Conservation (phyloP, 1,284 basidiomycete genomes). For the Macrocybe sp. region DNA sequence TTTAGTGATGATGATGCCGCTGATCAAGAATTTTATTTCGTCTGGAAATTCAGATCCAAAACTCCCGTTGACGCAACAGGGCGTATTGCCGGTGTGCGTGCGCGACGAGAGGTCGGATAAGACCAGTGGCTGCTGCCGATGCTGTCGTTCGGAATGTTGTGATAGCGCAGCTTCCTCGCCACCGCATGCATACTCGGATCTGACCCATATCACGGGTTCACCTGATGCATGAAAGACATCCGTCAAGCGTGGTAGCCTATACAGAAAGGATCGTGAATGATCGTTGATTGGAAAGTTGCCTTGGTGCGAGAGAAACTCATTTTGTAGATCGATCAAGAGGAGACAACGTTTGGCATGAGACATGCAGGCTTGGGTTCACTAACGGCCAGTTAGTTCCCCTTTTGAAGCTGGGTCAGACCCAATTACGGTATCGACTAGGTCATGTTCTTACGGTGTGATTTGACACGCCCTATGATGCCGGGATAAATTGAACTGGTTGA, state of each 20-base stretch:
- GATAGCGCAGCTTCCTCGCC: no score
- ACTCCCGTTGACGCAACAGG: slow-evolving; percentile 17
- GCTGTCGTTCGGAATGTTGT: no score
- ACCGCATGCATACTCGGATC: slow-evolving; percentile 9
- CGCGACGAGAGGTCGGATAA: slow-evolving; percentile 8
- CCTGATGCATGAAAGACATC: slow-evolving; percentile 11
- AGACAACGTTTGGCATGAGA: slow-evolving; percentile 9
- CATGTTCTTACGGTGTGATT: no score
- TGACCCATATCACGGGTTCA: slow-evolving; percentile 14
- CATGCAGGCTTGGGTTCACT: no score
- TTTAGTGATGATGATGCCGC: slow-evolving; percentile 17
- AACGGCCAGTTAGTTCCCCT: no score
- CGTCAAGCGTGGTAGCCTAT: slow-evolving; percentile 9
- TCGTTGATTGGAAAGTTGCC: slow-evolving; percentile 17
- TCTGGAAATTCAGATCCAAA: slow-evolving; percentile 15
- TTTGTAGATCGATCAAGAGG: slow-evolving; percentile 20
- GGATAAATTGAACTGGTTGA: no score
- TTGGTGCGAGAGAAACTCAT: slow-evolving; percentile 17
- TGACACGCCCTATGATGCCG: no score
- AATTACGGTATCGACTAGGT: no score
- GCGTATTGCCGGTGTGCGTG: slow-evolving; percentile 18
- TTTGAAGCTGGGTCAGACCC: no score
- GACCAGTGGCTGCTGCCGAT: no score
- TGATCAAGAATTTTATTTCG: slow-evolving; percentile 8
- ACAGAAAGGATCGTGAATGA: slow-evolving; percentile 12